Conservation (phyloP, 225 moss, liverwort and hornwort genomes). For the Polytrichum commune region DNA sequence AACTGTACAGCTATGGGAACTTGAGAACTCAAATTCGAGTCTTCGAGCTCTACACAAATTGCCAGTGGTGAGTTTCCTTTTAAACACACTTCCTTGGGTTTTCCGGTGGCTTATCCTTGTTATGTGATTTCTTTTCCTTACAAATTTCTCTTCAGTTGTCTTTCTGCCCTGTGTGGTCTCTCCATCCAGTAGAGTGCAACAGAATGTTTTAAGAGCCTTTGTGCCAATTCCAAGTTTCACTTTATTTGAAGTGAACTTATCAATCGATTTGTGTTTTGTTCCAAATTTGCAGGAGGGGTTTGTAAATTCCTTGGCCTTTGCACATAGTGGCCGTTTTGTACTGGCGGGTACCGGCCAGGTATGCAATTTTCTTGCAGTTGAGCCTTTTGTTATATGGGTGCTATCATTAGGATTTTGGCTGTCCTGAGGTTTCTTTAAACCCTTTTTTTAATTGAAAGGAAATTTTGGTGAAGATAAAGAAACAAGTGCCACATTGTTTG, state of each 20-base stretch:
- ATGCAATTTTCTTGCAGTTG: constrained; percentile 4
- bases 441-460: background rate
- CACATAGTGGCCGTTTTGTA: constrained; percentile 81
- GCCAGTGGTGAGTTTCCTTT: constrained; percentile 67
- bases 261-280: too few relatives aligned
- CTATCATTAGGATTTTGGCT: background rate
- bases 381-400: background rate
- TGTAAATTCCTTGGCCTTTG: constrained; percentile 86
- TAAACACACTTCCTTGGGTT: background rate
- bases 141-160: too few relatives aligned
- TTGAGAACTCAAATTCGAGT: constrained; percentile 69
- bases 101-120: background rate
- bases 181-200: too few relatives aligned
- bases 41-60: constrained; percentile 62
- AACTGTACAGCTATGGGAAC: constrained; percentile 80
- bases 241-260: too few relatives aligned
- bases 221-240: too few relatives aligned
- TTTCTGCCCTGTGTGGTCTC: too few relatives aligned
- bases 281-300: constrained; percentile 71
- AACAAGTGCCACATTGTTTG: background rate
- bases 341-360: constrained; percentile 96
- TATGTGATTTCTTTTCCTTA: too few relatives aligned
- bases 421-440: background rate
- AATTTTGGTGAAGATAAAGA: too few relatives aligned
- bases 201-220: too few relatives aligned